These are phyloP conservation scores for Rhynchospora pubera DNA, from an alignment of 176 grass and related monocot genomes.

Conservation along the genomic window DNA sequence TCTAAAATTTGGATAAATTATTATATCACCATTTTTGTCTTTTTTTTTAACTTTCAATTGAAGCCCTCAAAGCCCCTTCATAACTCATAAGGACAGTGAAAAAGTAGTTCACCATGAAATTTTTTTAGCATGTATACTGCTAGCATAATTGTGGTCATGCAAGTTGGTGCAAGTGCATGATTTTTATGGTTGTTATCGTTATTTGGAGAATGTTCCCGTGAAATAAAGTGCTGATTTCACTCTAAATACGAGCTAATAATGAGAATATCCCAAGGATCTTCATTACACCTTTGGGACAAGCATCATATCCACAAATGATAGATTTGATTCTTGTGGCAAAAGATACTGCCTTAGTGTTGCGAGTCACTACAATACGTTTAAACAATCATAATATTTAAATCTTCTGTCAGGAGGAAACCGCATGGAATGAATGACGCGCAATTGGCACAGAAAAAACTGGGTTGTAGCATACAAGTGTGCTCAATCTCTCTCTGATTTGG, in stretches of 20 bases:
- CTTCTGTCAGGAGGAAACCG: background rate
- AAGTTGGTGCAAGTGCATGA: background rate
- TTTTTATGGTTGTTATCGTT: background rate
- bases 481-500: background rate
- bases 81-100: background rate
- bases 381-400: background rate
- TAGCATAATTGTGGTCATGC: background rate
- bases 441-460: background rate
- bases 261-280: background rate
- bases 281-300: background rate
- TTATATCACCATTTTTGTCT: background rate
- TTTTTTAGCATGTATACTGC: background rate
- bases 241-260: background rate
- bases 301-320: background rate
- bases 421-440: background rate
- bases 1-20: background rate
- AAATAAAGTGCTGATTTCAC: background rate
- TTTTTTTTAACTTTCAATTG: background rate
- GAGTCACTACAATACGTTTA: background rate
- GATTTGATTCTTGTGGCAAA: background rate
- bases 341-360: background rate
- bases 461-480: background rate
- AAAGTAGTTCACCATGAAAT: no score
- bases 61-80: background rate
- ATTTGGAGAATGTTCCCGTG: no score